Evolutionary conservation across 257 asterid species (phyloP).

Genomic region (Solanum sejunctum): DNA sequence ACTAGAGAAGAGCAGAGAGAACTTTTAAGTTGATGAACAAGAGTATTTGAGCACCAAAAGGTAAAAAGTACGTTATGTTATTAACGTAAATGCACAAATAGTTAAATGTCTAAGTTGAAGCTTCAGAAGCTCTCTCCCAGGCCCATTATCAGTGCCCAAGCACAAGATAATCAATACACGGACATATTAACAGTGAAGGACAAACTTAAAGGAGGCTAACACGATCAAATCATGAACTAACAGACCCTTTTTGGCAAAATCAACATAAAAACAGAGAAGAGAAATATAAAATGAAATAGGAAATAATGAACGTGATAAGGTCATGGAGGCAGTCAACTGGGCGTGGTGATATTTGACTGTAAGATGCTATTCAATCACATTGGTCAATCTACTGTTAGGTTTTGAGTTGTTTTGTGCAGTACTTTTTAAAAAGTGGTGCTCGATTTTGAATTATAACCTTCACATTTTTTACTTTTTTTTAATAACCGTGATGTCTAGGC

Average conservation of each 20-base stretch:
- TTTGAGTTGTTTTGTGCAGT: not conserved
- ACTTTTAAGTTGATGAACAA: not conserved
- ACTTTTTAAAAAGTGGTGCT: not conserved
- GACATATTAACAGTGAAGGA: not conserved
- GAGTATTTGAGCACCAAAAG: not conserved
- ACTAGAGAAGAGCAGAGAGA: not conserved
- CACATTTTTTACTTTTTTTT: not conserved
- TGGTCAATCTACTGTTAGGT: not conserved
- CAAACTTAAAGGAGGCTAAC: not conserved
- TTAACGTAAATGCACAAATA: not conserved
- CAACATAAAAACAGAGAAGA: not conserved
- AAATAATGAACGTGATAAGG: not conserved
- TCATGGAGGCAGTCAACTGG: not conserved
- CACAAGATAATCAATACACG: not conserved
- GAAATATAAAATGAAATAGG: not conserved
- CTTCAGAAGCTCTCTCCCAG: not conserved
- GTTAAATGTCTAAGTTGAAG: not conserved
- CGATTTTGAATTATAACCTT: not conserved
- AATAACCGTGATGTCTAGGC: not conserved
- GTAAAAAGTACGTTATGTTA: not conserved
- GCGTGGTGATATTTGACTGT: not conserved
- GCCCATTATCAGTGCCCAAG: not conserved
- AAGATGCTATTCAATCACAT: not conserved
- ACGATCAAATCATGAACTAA: not conserved
- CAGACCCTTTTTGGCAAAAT: not conserved